Base-by-base conservation (phyloP, 2,329 filamentous ascomycete species). In the Sporothrix pallida region DNA sequence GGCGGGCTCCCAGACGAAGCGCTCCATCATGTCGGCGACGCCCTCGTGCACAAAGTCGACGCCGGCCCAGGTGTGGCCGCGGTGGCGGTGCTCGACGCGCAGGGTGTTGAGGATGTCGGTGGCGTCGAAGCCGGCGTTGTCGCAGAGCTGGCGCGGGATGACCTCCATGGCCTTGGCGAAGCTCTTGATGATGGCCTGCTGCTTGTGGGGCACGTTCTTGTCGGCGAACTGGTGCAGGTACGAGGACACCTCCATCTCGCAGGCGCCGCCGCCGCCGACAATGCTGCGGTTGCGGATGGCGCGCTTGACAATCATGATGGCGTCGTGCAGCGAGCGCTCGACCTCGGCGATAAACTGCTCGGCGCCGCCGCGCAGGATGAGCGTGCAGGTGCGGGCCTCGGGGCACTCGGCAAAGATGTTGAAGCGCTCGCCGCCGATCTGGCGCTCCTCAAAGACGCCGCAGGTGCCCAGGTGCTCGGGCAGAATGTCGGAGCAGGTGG, bases 221-320 rank as follows among this genome's bases (percentile, higher is more conserved):
- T 98, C 95, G 77, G 97, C 96, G 80, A 92, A 98, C 78, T 89
- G 88, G 86, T 98, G 95, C 76, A 99, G 89, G 84, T 97, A 97
- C 54, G 94, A 92, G 7, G 95, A 98, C 71, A 98, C 84, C 83
- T 98, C 96, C 95, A 99, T 98, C 87, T 99, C 96, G 79, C 88
- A 91, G 20, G 96, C 95, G 81, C 96, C 96, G 79, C 96, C 96
- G 79, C 96, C 96, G 63, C 95, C 96, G 37, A 99, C 96, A 77
- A 99, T 97, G 81, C 90, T 93, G 80, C 92, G 92, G 87, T 98
- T 97, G 86, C 93, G 94, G 83, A 98, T 94, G 42, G 96, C 94
- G 75, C 97, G 94, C 90, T 98, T 98, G 81, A 99, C 96, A 80
- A 99, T 97, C 96, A 99, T 99, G 84, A 99, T 98, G 78, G 96